Evolutionary conservation across 2,329 filamentous ascomycete genomes (phyloP).

Genomic region (Phialophora macrospora): DNA sequence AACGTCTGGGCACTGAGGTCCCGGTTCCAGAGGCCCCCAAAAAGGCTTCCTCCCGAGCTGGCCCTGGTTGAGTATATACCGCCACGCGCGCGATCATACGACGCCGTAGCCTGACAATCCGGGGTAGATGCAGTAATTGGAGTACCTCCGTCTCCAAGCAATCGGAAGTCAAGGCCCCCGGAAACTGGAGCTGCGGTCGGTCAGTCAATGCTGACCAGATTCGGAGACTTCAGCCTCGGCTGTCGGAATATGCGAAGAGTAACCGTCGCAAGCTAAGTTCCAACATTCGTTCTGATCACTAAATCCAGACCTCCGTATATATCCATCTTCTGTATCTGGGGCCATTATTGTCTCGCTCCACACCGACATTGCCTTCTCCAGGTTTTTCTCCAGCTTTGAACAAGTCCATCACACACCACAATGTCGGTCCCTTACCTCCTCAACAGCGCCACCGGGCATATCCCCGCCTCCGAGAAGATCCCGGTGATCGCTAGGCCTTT

Average conservation of each 20-base stretch:
- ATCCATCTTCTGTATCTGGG: neutral
- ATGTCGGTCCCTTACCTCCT: constrained; percentile 41
- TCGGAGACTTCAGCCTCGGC: constrained; percentile 26
- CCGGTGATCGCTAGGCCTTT: constrained; percentile 63
- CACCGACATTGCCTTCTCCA: neutral
- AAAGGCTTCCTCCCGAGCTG: constrained; percentile 12
- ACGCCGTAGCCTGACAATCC: constrained; percentile 17
- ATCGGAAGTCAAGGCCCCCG: neutral
- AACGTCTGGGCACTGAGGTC: neutral
- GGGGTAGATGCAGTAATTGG: neutral
- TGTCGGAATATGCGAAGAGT: constrained; percentile 24
- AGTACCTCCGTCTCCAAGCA: neutral
- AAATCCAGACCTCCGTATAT: constrained; percentile 11
- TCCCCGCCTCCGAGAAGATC: constrained; percentile 60
- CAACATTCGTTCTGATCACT: constrained; percentile 15
- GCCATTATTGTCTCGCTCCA: neutral
- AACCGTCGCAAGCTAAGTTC: constrained; percentile 6
- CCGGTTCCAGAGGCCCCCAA: constrained; percentile 1
- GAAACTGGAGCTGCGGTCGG: neutral
- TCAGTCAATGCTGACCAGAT: constrained; percentile 5
- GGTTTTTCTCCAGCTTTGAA: neutral
- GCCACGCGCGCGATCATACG: neutral
- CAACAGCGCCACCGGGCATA: constrained; percentile 41
- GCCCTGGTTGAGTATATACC: neutral
- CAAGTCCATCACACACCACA: neutral